A percentile compares a stretch with the other conserved stretches of the same genome.
Evolutionary conservation across 208 protist species (phyloP).

Genomic region (Trypanosoma avium): DNA sequence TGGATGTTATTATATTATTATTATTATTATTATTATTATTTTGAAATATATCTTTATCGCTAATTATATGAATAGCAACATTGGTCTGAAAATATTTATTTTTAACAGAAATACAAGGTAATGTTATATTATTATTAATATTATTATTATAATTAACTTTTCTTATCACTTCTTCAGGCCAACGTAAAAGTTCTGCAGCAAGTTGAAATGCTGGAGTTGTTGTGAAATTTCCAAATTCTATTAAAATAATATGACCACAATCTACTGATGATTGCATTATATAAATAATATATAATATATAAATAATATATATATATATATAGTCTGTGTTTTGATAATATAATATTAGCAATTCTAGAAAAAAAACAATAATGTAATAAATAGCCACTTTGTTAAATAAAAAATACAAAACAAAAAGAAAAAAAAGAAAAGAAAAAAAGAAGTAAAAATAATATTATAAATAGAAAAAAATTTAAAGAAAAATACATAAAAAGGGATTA

Average conservation of each 20-base stretch:
- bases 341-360: too few relatives aligned
- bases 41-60: background rate
- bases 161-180: slow-evolving; percentile 20
- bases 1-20: too few relatives aligned
- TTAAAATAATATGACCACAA: slow-evolving; percentile 12
- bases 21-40: too few relatives aligned
- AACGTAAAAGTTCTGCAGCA: slow-evolving; percentile 28
- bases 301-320: background rate
- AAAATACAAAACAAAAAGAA: background rate
- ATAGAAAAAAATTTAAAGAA: too few relatives aligned
- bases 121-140: background rate
- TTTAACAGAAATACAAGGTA: slow-evolving; percentile 12
- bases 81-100: slow-evolving; percentile 34
- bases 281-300: too few relatives aligned
- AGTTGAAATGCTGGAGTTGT: slow-evolving; percentile 9
- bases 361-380: background rate
- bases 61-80: background rate
- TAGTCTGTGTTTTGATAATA: background rate
- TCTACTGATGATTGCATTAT: background rate
- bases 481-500: too few relatives aligned
- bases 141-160: background rate
- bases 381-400: slow-evolving; percentile 7
- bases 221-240: slow-evolving; percentile 7
- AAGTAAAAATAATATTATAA: background rate
- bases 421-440: slow-evolving; percentile 17